Evolutionary conservation across 2,329 filamentous ascomycete genomes (phyloP), one percentile per base, ranked within the genome.

Genomic region (Sporothrix phasma): DNA sequence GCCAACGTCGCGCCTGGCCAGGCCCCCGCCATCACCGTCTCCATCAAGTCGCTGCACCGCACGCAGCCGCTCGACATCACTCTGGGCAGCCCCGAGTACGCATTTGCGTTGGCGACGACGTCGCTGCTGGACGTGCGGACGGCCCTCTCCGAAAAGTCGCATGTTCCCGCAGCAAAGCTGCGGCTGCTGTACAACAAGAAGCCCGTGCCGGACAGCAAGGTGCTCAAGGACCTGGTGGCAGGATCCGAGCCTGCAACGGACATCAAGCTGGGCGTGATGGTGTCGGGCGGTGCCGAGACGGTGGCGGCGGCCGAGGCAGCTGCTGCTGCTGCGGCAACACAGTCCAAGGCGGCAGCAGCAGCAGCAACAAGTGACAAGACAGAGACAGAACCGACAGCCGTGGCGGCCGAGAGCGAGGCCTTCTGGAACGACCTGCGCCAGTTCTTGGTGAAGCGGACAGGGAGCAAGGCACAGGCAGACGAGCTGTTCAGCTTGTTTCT

Each of bases 371-470:
- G 2, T 2, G n/a, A 15, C 24, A 49, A 3, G 46, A 39, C n/a
- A n/a, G n/a, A n/a, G n/a, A n/a, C n/a, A 15, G 39, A 31, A 10
- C 39, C 56, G 10, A 61, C 51, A 3, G 31, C 56, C 5, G 46
- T 58, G 1, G 26, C 56, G 7, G 8, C 66, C 68, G 77, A 84
- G 71, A 88, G 84, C 13, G 84, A 88, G 6, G 86, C 82, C 63
- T 99, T 99, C 73, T 99, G 94, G 94, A 77, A 76, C 8, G 94
- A 97, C 77, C 75, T 99, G 67, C 85, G 86, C 72, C 88, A 84
- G 0, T 97, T 93, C 75, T 73, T 99, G 73, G 77, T 85, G 71
- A 89, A 92, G 78, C 84, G 90, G 73, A 76, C 96, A 70, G 86
- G 88, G 75, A 88, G 95, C 72, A 85, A 85, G 71, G 76, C 75